Conservation (phyloP, 805 yeast genomes). For the Hermanozyma aechmeae region DNA sequence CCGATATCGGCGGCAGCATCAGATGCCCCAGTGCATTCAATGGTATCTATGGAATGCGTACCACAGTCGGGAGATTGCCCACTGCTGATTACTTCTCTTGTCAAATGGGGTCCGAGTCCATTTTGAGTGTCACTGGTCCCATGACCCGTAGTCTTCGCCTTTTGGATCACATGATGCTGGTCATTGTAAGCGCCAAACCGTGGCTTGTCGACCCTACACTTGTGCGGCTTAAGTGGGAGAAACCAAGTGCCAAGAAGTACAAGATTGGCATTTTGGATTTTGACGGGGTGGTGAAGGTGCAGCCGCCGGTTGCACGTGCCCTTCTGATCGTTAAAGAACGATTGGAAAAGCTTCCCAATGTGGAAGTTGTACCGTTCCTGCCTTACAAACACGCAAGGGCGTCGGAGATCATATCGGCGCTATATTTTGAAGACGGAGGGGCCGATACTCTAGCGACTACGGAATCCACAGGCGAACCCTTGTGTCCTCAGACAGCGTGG, state of each 20-base stretch:
- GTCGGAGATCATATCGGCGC: conserved; percentile 4
- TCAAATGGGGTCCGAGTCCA: conserved; percentile 2
- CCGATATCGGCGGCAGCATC: too few relatives aligned
- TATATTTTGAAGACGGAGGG: conserved; percentile 12
- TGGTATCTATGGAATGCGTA: too few relatives aligned
- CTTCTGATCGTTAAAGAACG: conserved; percentile 1
- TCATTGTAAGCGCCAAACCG: conserved; percentile 1
- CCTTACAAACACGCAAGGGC: conserved; percentile 7
- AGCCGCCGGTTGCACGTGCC: conserved; percentile 1
- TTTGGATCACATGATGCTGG: not conserved
- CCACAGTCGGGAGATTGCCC: conserved; percentile 35
- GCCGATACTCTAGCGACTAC: conserved; percentile 7
- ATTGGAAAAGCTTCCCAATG: not conserved
- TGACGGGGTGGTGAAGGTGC: conserved; percentile 1
- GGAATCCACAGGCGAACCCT: conserved; percentile 6
- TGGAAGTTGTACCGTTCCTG: conserved; percentile 6
- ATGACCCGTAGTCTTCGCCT: not conserved
- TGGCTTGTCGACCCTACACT: conserved; percentile 1
- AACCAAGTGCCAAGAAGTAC: not conserved
- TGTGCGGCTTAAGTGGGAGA: not conserved
- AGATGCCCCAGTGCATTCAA: too few relatives aligned
- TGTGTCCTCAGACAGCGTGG: conserved; percentile 8
- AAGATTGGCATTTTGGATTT: conserved; percentile 1
- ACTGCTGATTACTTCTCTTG: conserved; percentile 1
- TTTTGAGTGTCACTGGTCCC: conserved; percentile 1